phyloP scores from a whole-genome alignment of 2,329 filamentous ascomycete species.

The Amesomyces nigricolor region DNA sequence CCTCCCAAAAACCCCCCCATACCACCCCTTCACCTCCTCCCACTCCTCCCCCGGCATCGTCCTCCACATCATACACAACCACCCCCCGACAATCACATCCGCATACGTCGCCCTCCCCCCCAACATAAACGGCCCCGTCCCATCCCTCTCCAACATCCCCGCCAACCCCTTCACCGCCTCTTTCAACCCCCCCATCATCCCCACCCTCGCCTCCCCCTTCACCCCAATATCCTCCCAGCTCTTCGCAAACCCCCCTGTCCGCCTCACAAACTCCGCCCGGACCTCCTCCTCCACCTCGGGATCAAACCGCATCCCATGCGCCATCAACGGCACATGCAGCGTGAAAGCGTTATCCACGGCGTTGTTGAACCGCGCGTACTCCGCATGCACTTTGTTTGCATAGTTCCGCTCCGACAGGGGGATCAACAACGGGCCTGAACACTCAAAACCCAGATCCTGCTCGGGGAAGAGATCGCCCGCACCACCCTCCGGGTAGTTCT shows the following conservation, averaged over 20 bases:
- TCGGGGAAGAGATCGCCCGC: slow-evolving; percentile 43
- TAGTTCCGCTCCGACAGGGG: slow-evolving; percentile 46
- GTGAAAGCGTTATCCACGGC: slow-evolving; percentile 42
- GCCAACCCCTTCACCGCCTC: slow-evolving; percentile 33
- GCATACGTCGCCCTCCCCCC: slow-evolving; percentile 51
- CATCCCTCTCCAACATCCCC: slow-evolving; percentile 45
- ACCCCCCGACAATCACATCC: slow-evolving; percentile 44
- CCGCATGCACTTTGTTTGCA: slow-evolving; percentile 29
- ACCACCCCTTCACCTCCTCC: slow-evolving; percentile 39
- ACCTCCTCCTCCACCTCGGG: slow-evolving; percentile 44
- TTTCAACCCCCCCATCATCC: slow-evolving; percentile 44
- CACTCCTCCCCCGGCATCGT: slow-evolving; percentile 34
- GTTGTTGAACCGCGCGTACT: slow-evolving; percentile 41
- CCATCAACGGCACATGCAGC: slow-evolving; percentile 32
- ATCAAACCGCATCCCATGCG: slow-evolving; percentile 42
- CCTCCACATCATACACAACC: slow-evolving; percentile 32
- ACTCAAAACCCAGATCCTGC: slow-evolving; percentile 38
- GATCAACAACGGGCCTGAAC: slow-evolving; percentile 28
- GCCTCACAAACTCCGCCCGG: slow-evolving; percentile 48
- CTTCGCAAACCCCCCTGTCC: slow-evolving; percentile 40
- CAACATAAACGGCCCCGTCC: slow-evolving; percentile 54
- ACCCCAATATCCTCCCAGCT: slow-evolving; percentile 45
- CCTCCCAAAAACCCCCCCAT: slow-evolving; percentile 45
- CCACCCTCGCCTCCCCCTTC: slow-evolving; percentile 43
- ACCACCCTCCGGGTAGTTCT: slow-evolving; percentile 45